Evolutionary conservation across 2,329 filamentous ascomycete genomes (phyloP).

Genomic region (Lizonia empirigonia): DNA sequence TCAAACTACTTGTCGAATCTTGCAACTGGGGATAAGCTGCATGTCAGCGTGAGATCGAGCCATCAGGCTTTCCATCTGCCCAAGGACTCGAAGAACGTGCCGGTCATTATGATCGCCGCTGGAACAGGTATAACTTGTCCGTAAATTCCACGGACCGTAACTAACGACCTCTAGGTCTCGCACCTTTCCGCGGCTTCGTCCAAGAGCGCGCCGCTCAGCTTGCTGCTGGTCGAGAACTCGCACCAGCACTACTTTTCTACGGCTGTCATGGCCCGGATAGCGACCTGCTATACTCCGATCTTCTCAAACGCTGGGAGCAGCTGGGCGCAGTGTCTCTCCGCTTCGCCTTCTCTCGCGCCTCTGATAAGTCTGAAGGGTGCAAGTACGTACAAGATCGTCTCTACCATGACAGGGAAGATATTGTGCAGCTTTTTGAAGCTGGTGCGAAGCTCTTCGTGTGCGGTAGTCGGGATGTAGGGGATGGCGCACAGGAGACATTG

Average conservation of each 20-base stretch:
- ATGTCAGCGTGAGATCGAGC: constrained; percentile 50
- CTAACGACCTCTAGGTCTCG: constrained; percentile 43
- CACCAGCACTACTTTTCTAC: constrained; percentile 68
- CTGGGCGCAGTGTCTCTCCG: constrained; percentile 66
- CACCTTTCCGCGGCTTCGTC: constrained; percentile 52
- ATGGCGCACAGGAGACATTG: constrained; percentile 51
- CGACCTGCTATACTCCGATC: constrained; percentile 66
- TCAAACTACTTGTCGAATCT: constrained; percentile 51
- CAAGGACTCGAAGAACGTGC: constrained; percentile 47
- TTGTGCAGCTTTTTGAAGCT: constrained; percentile 53
- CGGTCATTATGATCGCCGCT: constrained; percentile 50
- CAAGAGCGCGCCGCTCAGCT: constrained; percentile 51
- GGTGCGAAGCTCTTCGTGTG: constrained; percentile 69
- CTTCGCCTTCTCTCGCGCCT: constrained; percentile 62
- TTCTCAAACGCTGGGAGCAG: constrained; percentile 64
- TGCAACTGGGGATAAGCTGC: constrained; percentile 49
- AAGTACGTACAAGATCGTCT: constrained; percentile 61
- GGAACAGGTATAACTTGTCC: constrained; percentile 32
- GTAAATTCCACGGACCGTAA: background rate
- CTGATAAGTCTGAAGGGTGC: constrained; percentile 54
- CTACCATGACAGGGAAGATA: constrained; percentile 54
- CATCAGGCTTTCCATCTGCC: constrained; percentile 54
- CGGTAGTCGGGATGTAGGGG: constrained; percentile 59
- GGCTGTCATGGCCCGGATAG: constrained; percentile 62
- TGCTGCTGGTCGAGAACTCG: constrained; percentile 58